Conservation (phyloP, 768 basidiomycete genomes). For the Leccinum imitatum region DNA sequence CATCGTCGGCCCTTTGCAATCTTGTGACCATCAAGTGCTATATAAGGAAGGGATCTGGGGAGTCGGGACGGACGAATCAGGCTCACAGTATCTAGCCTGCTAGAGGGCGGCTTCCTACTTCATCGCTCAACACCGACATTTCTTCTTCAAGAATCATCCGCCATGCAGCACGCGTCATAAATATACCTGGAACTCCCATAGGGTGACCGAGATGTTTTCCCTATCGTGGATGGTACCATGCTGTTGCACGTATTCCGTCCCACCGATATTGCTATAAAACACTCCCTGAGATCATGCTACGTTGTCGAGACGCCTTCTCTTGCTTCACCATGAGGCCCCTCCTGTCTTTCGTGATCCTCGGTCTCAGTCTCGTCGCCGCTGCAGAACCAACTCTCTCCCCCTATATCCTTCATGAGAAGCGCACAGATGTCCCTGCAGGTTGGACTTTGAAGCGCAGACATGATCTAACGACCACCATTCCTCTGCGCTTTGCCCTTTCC, state of each 20-base stretch:
- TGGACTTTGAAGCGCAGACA: conserved; percentile 42
- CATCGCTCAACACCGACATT: neutral
- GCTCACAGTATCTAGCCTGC: neutral
- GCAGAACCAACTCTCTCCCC: conserved; percentile 18
- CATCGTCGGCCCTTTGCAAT: neutral
- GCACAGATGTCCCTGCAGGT: conserved; percentile 32
- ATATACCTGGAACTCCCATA: conserved; percentile 2
- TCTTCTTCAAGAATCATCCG: neutral
- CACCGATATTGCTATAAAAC: conserved; percentile 16
- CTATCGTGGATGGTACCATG: conserved; percentile 10
- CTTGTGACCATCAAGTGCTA: neutral
- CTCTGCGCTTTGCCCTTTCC: conserved; percentile 33
- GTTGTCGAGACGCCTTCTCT: neutral
- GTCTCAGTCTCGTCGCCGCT: conserved; percentile 19
- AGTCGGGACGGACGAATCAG: neutral
- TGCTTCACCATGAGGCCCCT: conserved; percentile 17
- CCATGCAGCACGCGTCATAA: neutral
- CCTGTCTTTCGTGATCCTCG: conserved; percentile 14
- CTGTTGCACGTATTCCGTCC: conserved; percentile 4
- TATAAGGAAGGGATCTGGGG: neutral
- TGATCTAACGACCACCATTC: conserved; percentile 27
- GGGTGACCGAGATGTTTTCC: neutral
- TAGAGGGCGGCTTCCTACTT: neutral
- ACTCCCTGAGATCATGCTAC: neutral
- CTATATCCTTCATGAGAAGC: conserved; percentile 41